These are phyloP conservation scores for Capsicum pubescens DNA, from an alignment of 257 asterid genomes.

Conservation along the genomic window DNA sequence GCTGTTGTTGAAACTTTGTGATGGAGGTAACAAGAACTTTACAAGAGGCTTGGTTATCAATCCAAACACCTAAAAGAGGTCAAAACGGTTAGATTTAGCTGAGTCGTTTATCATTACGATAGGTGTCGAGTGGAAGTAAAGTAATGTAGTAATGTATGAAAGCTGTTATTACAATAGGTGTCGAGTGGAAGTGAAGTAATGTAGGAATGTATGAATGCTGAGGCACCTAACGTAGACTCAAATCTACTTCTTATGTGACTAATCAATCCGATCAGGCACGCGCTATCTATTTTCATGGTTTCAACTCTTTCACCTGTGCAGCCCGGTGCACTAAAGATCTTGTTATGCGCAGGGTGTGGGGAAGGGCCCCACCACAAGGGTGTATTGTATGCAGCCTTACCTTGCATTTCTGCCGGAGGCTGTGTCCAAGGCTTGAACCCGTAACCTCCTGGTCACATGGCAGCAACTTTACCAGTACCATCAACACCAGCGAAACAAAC, in stretches of 20 bases:
- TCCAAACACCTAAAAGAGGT: slow-evolving; percentile 60
- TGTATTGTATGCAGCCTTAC: too few species aligned
- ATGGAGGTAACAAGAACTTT: slow-evolving; percentile 51
- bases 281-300: too few species aligned
- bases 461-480: background rate
- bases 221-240: background rate
- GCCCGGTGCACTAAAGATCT: too few species aligned
- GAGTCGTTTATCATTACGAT: background rate
- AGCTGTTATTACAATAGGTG: background rate
- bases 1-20: background rate
- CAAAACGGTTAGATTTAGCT: background rate
- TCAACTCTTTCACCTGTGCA: too few species aligned
- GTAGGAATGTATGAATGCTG: background rate
- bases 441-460: too few species aligned
- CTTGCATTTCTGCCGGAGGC: too few species aligned
- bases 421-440: too few species aligned
- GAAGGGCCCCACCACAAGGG: too few species aligned
- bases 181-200: background rate
- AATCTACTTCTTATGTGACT: background rate
- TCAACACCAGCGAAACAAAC: background rate
- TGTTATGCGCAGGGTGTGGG: too few species aligned
- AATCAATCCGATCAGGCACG: too few species aligned
- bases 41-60: slow-evolving; percentile 65
- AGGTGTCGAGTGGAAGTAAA: background rate
- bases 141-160: background rate